A percentile compares a stretch with the other conserved stretches of the same genome.
Conservation (phyloP, 2,329 filamentous ascomycete genomes). For the Cladosporium sp. region DNA sequence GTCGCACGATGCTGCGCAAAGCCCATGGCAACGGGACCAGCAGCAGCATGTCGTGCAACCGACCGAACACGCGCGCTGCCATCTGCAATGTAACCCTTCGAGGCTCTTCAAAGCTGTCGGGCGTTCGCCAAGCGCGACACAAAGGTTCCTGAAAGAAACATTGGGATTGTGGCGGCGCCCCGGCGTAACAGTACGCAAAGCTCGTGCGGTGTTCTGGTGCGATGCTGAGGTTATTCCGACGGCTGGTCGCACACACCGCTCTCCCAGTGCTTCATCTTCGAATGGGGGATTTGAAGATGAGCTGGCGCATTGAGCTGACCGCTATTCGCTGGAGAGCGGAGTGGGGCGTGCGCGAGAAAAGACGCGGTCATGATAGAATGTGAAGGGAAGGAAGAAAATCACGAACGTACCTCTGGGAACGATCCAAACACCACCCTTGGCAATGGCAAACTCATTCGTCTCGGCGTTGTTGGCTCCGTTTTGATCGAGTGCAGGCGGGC, state of each 20-base stretch:
- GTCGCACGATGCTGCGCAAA: not conserved
- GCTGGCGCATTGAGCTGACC: not conserved
- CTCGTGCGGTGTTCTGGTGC: conserved; percentile 11
- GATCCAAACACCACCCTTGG: conserved; percentile 86
- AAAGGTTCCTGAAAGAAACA: not conserved
- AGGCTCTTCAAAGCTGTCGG: not conserved
- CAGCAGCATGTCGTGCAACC: conserved; percentile 1
- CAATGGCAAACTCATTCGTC: conserved; percentile 72
- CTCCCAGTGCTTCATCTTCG: not conserved
- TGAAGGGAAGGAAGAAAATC: conserved; percentile 15
- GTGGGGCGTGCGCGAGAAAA: not conserved
- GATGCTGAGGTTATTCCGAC: conserved; percentile 11
- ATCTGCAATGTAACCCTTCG: conserved; percentile 9
- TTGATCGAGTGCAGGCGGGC: conserved; percentile 16
- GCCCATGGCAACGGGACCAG: not conserved
- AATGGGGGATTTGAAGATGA: not conserved
- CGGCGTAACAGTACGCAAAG: conserved; percentile 1
- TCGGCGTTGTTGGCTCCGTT: conserved; percentile 28
- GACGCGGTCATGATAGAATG: not conserved
- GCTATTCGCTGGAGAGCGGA: conserved; percentile 1
- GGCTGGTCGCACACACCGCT: conserved; percentile 13
- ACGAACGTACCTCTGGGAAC: conserved; percentile 78
- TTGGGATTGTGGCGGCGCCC: not conserved
- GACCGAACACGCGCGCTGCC: not conserved
- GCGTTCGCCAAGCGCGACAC: not conserved